Conservation (phyloP, 2,329 filamentous ascomycete genomes). For the Leptographium lundbergii region DNA sequence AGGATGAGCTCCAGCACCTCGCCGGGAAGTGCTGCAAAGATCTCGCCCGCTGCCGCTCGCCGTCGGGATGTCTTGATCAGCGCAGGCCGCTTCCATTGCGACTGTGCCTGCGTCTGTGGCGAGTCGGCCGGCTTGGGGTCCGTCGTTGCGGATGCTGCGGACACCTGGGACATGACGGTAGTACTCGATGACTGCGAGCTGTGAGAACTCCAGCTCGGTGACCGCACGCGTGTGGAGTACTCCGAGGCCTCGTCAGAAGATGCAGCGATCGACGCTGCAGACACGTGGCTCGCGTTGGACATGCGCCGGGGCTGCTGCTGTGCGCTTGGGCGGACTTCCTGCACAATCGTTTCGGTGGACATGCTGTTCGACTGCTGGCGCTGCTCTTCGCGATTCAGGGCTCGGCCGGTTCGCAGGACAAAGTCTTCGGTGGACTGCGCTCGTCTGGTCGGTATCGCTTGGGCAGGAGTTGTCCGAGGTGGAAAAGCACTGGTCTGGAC, state of each 20-base stretch:
- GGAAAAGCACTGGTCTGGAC: slow-evolving; percentile 1
- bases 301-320: slow-evolving; percentile 10
- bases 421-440: slow-evolving; percentile 14
- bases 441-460: neutral
- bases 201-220: slow-evolving; percentile 16
- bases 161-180: neutral
- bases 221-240: slow-evolving; percentile 10
- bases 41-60: slow-evolving; percentile 27
- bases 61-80: slow-evolving; percentile 13
- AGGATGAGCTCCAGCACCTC: slow-evolving; percentile 47
- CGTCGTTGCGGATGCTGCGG: neutral
- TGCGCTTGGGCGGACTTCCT: neutral
- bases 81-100: slow-evolving; percentile 4
- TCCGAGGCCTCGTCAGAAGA: slow-evolving; percentile 16
- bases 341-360: neutral
- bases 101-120: slow-evolving; percentile 11
- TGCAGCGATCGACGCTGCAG: slow-evolving; percentile 16
- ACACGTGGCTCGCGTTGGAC: slow-evolving; percentile 14
- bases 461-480: neutral
- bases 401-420: slow-evolving; percentile 15
- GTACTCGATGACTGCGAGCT: slow-evolving; percentile 14
- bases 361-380: neutral
- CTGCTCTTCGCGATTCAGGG: slow-evolving; percentile 5
- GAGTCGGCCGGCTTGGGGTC: neutral
- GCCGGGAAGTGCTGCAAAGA: slow-evolving; percentile 42